These are phyloP conservation scores for Termitomyces sp. DNA, from an alignment of 768 basidiomycete species.

Conservation along the genomic window DNA sequence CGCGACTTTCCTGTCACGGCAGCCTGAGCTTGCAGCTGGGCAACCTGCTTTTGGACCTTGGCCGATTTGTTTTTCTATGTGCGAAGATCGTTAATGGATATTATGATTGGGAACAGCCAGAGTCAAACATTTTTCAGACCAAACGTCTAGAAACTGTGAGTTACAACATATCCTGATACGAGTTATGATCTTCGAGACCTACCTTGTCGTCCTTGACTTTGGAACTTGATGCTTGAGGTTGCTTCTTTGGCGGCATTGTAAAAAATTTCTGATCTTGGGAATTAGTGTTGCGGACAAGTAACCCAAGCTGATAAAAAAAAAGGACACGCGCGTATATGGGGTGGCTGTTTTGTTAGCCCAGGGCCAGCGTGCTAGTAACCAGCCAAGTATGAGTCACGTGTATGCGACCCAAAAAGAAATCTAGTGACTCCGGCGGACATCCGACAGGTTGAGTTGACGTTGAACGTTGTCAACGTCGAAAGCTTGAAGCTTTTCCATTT, in stretches of 20 bases:
- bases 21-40: slow-evolving; percentile 75
- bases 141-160: slow-evolving; percentile 15
- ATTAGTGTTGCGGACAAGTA: background rate
- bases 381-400: background rate
- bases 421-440: no score
- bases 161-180: slow-evolving; percentile 4
- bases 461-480: no score
- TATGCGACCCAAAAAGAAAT: no score
- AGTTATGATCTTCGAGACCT: background rate
- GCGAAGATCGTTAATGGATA: slow-evolving; percentile 8
- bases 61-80: slow-evolving; percentile 89
- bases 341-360: no score
- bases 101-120: background rate
- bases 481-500: no score
- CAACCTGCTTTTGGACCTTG: slow-evolving; percentile 86
- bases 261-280: slow-evolving; percentile 1
- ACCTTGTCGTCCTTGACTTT: slow-evolving; percentile 24
- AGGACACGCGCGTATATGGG: no score
- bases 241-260: slow-evolving; percentile 22
- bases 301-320: background rate
- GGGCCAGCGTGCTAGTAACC: no score
- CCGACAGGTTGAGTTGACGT: no score
- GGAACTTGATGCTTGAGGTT: slow-evolving; percentile 18
- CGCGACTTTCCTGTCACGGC: slow-evolving; percentile 75
- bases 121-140: slow-evolving; percentile 20